Evolutionary conservation across 2,329 filamentous ascomycete genomes (phyloP).

Genomic region (Hirsutella rhossiliensis): DNA sequence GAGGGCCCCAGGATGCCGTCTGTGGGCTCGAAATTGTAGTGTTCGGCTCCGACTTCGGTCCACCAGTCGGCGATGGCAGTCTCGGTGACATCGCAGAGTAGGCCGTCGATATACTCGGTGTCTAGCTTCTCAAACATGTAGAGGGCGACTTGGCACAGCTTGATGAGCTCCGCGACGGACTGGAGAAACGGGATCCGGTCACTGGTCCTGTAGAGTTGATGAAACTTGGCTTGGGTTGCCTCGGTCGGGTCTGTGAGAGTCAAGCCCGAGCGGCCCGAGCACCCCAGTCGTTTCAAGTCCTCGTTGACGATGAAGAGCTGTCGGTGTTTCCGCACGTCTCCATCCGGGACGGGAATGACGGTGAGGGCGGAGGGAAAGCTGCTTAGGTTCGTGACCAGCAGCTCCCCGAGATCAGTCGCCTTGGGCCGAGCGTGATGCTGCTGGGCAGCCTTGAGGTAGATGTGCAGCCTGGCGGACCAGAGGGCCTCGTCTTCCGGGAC

Average conservation of each 20-base stretch:
- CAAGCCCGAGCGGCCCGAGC: conserved; percentile 79
- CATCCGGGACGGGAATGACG: conserved; percentile 81
- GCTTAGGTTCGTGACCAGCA: conserved; percentile 92
- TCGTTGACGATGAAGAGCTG: conserved; percentile 89
- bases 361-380: conserved; percentile 85
- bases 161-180: conserved; percentile 79
- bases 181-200: conserved; percentile 68
- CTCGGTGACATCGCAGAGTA: conserved; percentile 90
- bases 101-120: conserved; percentile 80
- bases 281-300: conserved; percentile 81
- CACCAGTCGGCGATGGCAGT: conserved; percentile 89
- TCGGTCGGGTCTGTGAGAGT: conserved; percentile 65
- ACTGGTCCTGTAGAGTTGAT: conserved; percentile 78
- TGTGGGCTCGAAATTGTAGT: conserved; percentile 84
- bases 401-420: conserved; percentile 67
- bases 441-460: conserved; percentile 79
- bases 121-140: conserved; percentile 79
- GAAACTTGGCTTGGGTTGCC: conserved; percentile 82
- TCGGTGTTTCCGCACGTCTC: conserved; percentile 68
- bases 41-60: conserved; percentile 82
- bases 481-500: conserved; percentile 67
- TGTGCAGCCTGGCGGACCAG: conserved; percentile 68
- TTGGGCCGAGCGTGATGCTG: conserved; percentile 77
- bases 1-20: conserved; percentile 89
- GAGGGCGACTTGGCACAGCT: conserved; percentile 80